Conservation (phyloP, 2,329 filamentous ascomycete species). For the Talaromyces marneffei region DNA sequence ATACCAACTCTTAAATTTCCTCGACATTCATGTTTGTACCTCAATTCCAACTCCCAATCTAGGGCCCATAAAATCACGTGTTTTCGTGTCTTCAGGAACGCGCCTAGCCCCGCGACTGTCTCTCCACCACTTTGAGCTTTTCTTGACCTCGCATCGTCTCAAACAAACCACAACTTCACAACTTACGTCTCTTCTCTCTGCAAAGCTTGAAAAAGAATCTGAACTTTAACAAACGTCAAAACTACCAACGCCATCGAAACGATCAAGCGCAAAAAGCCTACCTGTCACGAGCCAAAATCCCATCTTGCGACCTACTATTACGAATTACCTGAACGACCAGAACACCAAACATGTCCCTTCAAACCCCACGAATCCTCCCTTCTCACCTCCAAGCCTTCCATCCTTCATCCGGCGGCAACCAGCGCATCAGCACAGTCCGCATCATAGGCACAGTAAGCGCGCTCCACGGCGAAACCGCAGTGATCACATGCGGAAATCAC, state of each 20-base stretch:
- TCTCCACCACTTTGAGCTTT: background rate
- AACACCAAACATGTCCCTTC: constrained; percentile 55
- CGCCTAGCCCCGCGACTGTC: constrained; percentile 7
- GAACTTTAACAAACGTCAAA: background rate
- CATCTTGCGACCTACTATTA: background rate
- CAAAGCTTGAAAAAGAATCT: background rate
- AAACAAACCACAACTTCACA: background rate
- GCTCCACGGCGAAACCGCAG: constrained; percentile 72
- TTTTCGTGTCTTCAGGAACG: constrained; percentile 2
- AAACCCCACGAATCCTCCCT: constrained; percentile 77
- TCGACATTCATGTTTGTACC: background rate
- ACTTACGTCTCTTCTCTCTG: background rate
- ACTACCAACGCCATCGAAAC: background rate
- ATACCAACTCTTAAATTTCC: background rate
- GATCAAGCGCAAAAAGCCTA: background rate
- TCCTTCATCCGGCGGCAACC: constrained; percentile 34
- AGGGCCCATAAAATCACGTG: constrained; percentile 1
- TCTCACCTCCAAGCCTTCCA: constrained; percentile 72
- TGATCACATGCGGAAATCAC: constrained; percentile 63
- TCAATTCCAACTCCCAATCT: background rate
- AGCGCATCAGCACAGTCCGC: constrained; percentile 62
- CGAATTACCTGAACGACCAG: background rate
- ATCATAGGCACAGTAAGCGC: constrained; percentile 80
- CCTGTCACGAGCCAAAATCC: background rate
- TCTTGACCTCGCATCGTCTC: background rate